These are phyloP conservation scores for Amniculicola lignicola DNA, from an alignment of 495 filamentous ascomycete genomes.

Conservation along the genomic window DNA sequence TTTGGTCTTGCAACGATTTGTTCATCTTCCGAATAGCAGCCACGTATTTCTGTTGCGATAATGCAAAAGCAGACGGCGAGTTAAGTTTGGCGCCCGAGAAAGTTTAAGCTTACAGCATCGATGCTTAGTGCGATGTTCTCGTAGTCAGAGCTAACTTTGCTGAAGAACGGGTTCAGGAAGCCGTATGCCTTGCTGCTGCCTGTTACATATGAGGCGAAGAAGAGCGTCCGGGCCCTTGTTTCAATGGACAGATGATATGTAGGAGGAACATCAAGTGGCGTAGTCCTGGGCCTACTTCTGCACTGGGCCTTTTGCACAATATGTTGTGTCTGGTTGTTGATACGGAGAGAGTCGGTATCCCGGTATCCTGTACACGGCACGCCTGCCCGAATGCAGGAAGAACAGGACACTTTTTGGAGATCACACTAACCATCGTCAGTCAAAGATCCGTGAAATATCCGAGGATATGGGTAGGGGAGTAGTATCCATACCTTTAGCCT, in stretches of 20 bases:
- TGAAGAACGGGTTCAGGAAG: slow-evolving; percentile 20
- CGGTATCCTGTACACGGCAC: slow-evolving; percentile 26
- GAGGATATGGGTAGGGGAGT: background rate
- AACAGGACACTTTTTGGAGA: slow-evolving; percentile 4
- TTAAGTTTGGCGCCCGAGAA: slow-evolving; percentile 19
- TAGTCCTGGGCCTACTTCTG: background rate
- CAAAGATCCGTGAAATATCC: background rate
- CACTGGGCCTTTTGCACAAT: slow-evolving; percentile 4
- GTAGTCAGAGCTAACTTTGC: background rate
- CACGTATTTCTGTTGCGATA: slow-evolving; percentile 23
- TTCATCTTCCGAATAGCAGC: slow-evolving; percentile 14
- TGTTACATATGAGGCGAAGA: slow-evolving; percentile 26
- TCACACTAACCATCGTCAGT: slow-evolving; percentile 20
- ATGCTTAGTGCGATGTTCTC: slow-evolving; percentile 22
- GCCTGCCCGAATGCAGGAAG: slow-evolving; percentile 19
- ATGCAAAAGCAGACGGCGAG: slow-evolving; percentile 13
- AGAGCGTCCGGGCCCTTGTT: slow-evolving; percentile 14
- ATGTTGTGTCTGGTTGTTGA: slow-evolving; percentile 16
- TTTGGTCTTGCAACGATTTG: slow-evolving; percentile 1
- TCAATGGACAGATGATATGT: slow-evolving; percentile 3
- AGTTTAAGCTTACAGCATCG: slow-evolving; percentile 28
- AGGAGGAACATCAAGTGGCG: background rate
- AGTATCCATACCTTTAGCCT: slow-evolving; percentile 17
- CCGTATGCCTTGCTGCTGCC: slow-evolving; percentile 17
- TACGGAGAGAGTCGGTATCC: slow-evolving; percentile 16